Evolutionary conservation across 1,284 basidiomycete genomes (phyloP).

Genomic region (Schizophyllum commune): DNA sequence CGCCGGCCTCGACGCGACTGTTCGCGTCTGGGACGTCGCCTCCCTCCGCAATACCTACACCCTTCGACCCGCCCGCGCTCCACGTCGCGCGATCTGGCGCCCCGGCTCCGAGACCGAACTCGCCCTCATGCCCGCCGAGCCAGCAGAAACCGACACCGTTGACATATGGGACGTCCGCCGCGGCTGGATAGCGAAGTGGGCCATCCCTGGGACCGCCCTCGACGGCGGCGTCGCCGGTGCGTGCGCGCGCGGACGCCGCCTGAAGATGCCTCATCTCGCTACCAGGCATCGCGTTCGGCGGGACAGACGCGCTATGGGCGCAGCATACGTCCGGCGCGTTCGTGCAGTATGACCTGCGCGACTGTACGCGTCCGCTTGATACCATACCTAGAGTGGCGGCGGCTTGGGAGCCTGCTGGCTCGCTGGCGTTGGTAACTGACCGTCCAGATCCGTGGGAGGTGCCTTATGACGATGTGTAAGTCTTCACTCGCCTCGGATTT

Average conservation of each 20-base stretch:
- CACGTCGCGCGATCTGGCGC: constrained; percentile 73
- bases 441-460: constrained; percentile 53
- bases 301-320: constrained; percentile 69
- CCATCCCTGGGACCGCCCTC: constrained; percentile 48
- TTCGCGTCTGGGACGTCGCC: constrained; percentile 74
- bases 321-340: constrained; percentile 75
- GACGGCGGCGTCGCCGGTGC: constrained; percentile 69
- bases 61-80: constrained; percentile 68
- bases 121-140: constrained; percentile 45
- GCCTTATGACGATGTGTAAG: constrained; percentile 82
- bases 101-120: constrained; percentile 77
- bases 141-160: constrained; percentile 33
- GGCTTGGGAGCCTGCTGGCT: constrained; percentile 65
- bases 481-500: constrained; percentile 7
- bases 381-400: constrained; percentile 58
- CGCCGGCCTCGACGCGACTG: constrained; percentile 73
- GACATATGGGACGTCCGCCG: constrained; percentile 88
- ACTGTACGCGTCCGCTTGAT: constrained; percentile 59
- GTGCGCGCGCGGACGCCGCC: constrained; percentile 13
- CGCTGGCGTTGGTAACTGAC: constrained; percentile 66
- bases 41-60: constrained; percentile 51
- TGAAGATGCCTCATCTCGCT: constrained; percentile 7
- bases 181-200: constrained; percentile 79
- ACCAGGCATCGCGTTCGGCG: constrained; percentile 62
- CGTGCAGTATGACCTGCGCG: constrained; percentile 70